phyloP scores from a whole-genome alignment of 176 grass and related monocot species.

The Musa acuminata region DNA sequence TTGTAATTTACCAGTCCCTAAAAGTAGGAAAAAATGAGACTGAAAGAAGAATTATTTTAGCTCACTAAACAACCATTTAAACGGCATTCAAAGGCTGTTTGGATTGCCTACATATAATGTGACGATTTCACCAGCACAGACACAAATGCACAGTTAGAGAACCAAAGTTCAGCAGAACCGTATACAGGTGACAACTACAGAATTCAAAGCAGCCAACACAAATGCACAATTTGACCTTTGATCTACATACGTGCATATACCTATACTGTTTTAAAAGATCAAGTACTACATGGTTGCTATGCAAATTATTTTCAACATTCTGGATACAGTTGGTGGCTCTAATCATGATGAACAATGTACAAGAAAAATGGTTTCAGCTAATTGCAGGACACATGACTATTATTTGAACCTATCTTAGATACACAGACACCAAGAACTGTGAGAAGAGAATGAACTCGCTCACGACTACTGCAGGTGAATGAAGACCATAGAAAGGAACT shows the following conservation, averaged over 20 bases:
- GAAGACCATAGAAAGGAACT: slow-evolving; percentile 73
- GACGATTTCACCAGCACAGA: too few species aligned
- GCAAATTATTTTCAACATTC: neutral
- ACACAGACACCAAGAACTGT: slow-evolving; percentile 68
- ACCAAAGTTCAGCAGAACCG: too few species aligned
- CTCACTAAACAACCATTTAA: too few species aligned
- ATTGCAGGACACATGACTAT: too few species aligned
- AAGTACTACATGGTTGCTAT: neutral
- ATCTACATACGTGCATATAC: neutral
- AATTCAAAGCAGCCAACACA: neutral
- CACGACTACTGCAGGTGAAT: slow-evolving; percentile 72
- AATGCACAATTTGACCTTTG: neutral
- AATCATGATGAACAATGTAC: neutral
- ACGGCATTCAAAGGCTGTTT: too few species aligned
- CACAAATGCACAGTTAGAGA: too few species aligned
- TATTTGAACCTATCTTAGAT: slow-evolving; percentile 43
- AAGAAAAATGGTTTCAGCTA: neutral
- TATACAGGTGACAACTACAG: neutral
- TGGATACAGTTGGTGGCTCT: neutral
- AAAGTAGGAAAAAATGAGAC: too few species aligned
- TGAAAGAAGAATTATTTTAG: too few species aligned
- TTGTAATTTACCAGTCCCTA: too few species aligned
- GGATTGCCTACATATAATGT: too few species aligned
- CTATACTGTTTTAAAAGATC: neutral
- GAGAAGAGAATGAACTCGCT: slow-evolving; percentile 96